Evolutionary conservation across 345 rosid genomes (phyloP), one percentile per base, ranked within the genome.

Genomic region (Draba incana): DNA sequence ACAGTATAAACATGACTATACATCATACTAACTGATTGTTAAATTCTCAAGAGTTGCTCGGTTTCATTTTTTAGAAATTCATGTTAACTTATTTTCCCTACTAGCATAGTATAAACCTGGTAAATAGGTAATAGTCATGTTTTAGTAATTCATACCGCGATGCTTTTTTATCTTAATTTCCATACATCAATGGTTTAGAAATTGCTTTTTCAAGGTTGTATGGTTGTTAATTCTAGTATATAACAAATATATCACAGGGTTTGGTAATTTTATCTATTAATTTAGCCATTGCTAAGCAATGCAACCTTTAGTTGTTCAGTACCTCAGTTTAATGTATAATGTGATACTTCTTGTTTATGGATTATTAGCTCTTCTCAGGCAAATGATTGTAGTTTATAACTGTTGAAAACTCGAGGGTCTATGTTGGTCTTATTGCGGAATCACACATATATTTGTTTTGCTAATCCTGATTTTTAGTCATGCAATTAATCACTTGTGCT

Each of bases 401-500:
- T 51, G 23, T 61, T 51, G 31, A 50, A 41, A 16, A 59, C 23
- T 27, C 13, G 6, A 20, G 20, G 20, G 37, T 35, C 37, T 2
- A 50, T 30, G 12, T 13, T 39, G 37, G 31, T 30, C 52, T 23
- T 61, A 13, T 20, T 52, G 37, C 43, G 7, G 45, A 60, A 30
- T 6, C 20, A 31, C 45, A 14, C 6, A 6, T 28, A 50, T 30
- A 30, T 11, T 52, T 48, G 58, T 48, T 58, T 48, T 23, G 25
- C 38, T 37, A 49, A 49, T 52, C 51, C 62, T 56, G 31, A 25
- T 47, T 16, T 49, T n/a, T 50, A 35, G 42, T 5, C 37, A 45
- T 60, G 51, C 63, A 37, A 24, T 16, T 58, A 11, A 66, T n/a
- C 25, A 59, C 8, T 25, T 0, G 38, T 74, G 10, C 47, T 47